Evolutionary conservation across 139 green algal genomes (phyloP).

Genomic region (Axilococcus clingmanii): DNA sequence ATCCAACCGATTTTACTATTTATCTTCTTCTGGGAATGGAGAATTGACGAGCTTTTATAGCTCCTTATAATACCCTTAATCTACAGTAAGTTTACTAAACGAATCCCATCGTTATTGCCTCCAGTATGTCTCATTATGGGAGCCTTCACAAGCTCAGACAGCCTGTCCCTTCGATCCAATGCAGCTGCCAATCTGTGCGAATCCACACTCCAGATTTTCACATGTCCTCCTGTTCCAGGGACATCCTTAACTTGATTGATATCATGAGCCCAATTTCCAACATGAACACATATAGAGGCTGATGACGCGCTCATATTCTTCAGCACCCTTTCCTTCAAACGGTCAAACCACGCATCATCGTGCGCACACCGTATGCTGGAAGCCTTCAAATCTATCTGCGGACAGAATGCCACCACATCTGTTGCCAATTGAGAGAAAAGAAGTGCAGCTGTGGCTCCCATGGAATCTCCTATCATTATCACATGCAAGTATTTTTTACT

Average conservation of each 20-base stretch:
- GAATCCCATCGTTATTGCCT: conserved; percentile 7
- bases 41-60: conserved; percentile 5
- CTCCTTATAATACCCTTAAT: neutral
- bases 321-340: conserved; percentile 33
- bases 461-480: conserved; percentile 84
- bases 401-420: conserved; percentile 71
- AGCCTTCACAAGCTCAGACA: conserved; percentile 52
- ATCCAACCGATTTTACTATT: conserved; percentile 21
- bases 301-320: conserved; percentile 10
- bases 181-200: conserved; percentile 67
- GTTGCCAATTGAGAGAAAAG: conserved; percentile 69
- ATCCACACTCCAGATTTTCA: conserved; percentile 46
- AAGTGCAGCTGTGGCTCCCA: conserved; percentile 79
- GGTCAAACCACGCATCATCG: conserved; percentile 18
- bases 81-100: conserved; percentile 44
- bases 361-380: conserved; percentile 50
- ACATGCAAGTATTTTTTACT: conserved; percentile 52
- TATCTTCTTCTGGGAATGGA: conserved; percentile 2
- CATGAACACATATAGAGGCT: conserved; percentile 22
- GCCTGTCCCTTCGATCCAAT: conserved; percentile 39
- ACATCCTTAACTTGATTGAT: conserved; percentile 54
- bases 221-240: conserved; percentile 15
- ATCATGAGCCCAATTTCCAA: conserved; percentile 72
- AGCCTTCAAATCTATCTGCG: conserved; percentile 52
- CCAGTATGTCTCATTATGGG: conserved; percentile 30